Conservation (phyloP, 306 rosid genomes). For the Alnus glutinosa region DNA sequence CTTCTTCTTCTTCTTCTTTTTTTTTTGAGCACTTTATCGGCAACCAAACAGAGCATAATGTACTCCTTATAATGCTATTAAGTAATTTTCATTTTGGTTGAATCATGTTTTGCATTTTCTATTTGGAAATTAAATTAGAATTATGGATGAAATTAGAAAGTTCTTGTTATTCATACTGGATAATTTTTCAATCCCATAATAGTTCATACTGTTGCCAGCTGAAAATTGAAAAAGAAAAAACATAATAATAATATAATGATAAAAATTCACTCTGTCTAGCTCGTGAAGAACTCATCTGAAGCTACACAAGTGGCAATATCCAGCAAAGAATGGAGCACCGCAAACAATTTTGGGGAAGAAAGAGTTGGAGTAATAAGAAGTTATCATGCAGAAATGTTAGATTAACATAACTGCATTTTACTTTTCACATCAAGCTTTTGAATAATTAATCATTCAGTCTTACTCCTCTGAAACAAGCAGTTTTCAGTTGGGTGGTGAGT, state of each 20-base stretch:
- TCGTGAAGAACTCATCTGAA: neutral
- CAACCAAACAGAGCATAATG: neutral
- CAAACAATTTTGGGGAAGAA: neutral
- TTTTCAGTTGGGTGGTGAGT: too few relatives aligned
- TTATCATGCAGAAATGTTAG: neutral
- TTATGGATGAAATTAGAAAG: neutral
- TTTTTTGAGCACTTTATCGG: neutral
- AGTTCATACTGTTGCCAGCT: neutral
- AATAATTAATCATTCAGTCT: neutral
- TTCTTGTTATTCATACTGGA: neutral
- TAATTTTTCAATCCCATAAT: neutral
- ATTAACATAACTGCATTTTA: neutral
- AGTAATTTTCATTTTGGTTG: neutral
- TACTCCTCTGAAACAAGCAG: neutral
- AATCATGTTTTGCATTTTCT: neutral
- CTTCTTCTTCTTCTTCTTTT: neutral
- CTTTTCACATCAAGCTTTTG: neutral
- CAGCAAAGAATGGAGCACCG: neutral
- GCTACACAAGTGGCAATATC: neutral
- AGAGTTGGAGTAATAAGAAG: neutral
- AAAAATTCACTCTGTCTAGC: neutral
- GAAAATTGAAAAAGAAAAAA: neutral
- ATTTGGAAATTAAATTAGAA: neutral
- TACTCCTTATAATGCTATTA: neutral
- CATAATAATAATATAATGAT: neutral